phyloP scores from a whole-genome alignment of 2,329 filamentous ascomycete species.

The Sarocladiaceae sp. region DNA sequence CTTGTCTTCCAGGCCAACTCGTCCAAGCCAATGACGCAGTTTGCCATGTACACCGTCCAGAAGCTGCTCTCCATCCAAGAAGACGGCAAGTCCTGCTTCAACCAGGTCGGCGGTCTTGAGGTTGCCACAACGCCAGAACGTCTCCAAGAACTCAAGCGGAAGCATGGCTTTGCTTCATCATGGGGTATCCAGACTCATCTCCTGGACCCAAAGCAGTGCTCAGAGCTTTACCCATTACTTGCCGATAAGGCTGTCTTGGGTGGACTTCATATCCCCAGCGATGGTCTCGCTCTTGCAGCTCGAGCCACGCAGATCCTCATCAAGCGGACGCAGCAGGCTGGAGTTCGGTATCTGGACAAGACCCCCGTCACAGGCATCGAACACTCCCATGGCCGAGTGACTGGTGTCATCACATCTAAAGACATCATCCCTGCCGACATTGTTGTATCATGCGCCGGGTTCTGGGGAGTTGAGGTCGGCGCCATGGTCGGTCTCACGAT shows the following conservation, averaged over 20 bases:
- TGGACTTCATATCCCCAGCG: conserved; percentile 53
- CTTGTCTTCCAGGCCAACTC: conserved; percentile 58
- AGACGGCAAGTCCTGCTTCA: conserved; percentile 42
- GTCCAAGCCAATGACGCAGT: conserved; percentile 49
- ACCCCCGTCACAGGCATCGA: conserved; percentile 55
- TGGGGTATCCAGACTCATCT: conserved; percentile 54
- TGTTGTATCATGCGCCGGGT: conserved; percentile 56
- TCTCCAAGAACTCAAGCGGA: conserved; percentile 55
- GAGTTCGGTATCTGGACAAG: conserved; percentile 49
- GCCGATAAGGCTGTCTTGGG: conserved; percentile 48
- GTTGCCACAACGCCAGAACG: conserved; percentile 54
- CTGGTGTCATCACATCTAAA: conserved; percentile 45
- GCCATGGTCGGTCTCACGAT: conserved; percentile 53
- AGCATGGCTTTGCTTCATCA: conserved; percentile 52
- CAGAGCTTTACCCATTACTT: conserved; percentile 46
- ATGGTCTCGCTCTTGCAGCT: conserved; percentile 55
- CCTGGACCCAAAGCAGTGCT: conserved; percentile 45
- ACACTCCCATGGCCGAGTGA: conserved; percentile 40
- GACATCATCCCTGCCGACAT: conserved; percentile 51
- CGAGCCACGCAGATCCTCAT: conserved; percentile 57
- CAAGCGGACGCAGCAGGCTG: conserved; percentile 48
- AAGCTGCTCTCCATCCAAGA: conserved; percentile 48
- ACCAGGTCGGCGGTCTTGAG: conserved; percentile 57
- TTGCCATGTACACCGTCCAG: conserved; percentile 56
- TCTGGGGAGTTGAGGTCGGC: conserved; percentile 61